Percentiles rank a stretch among this genome's conserved stretches.
phyloP scores from a whole-genome alignment of 495 filamentous ascomycete species.

The Articulospora tetracladia region DNA sequence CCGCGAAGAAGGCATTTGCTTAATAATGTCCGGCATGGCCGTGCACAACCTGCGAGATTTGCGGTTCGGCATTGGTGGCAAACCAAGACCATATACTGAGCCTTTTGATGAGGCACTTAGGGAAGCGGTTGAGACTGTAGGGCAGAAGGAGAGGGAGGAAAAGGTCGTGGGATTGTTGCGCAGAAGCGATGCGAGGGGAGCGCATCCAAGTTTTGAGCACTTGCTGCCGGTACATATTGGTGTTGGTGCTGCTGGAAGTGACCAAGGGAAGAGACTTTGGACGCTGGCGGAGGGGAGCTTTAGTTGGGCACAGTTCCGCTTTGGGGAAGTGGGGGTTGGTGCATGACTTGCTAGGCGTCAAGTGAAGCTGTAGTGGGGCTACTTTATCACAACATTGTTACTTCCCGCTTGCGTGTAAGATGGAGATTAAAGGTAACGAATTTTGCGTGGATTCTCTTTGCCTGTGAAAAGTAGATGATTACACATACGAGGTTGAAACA shows the following conservation, averaged over 20 bases:
- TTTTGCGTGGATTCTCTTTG: neutral
- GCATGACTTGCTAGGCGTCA: neutral
- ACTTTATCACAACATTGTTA: neutral
- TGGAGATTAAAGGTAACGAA: neutral
- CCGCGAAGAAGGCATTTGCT: constrained; percentile 67
- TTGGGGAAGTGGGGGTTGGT: constrained; percentile 47
- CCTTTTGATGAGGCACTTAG: constrained; percentile 78
- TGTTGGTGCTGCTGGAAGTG: constrained; percentile 64
- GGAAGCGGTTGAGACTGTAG: constrained; percentile 51
- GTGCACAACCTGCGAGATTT: constrained; percentile 80
- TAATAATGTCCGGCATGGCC: constrained; percentile 81
- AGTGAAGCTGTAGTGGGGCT: neutral
- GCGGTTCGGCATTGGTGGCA: constrained; percentile 38
- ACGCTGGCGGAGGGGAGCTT: constrained; percentile 62
- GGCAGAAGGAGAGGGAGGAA: constrained; percentile 50
- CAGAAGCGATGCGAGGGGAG: constrained; percentile 64
- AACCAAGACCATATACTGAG: constrained; percentile 57
- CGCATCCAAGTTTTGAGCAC: constrained; percentile 81
- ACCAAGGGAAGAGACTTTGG: constrained; percentile 59
- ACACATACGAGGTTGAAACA: no score
- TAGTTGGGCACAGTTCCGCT: constrained; percentile 74
- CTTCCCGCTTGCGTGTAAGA: neutral
- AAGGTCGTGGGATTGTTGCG: constrained; percentile 57
- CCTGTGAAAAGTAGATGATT: no score
- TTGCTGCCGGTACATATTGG: constrained; percentile 74